Evolutionary conservation across 768 basidiomycete species (phyloP).

Genomic region (Brasilioporus rufonigricans): DNA sequence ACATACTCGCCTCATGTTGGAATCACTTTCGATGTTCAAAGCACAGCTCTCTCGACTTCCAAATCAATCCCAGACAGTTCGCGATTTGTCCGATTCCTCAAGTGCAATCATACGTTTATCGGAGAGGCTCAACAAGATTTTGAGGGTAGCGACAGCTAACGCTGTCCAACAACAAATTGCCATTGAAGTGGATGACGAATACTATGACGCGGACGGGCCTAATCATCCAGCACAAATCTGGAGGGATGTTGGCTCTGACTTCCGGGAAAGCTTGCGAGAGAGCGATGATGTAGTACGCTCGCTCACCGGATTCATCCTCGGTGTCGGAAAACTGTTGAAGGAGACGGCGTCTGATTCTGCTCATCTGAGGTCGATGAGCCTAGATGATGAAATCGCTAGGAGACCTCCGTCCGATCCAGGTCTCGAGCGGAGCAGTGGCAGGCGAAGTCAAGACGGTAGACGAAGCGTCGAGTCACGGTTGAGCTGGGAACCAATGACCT

Average conservation of each 20-base stretch:
- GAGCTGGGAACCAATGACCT: slow-evolving; percentile 41
- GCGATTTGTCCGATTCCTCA: slow-evolving; percentile 60
- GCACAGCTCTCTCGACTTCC: slow-evolving; percentile 58
- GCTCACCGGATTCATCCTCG: slow-evolving; percentile 73
- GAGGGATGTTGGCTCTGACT: slow-evolving; percentile 68
- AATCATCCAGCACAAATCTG: slow-evolving; percentile 56
- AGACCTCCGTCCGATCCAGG: slow-evolving; percentile 33
- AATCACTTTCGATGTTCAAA: slow-evolving; percentile 70
- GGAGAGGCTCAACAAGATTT: slow-evolving; percentile 62
- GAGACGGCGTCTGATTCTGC: slow-evolving; percentile 43
- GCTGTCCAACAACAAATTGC: slow-evolving; percentile 76
- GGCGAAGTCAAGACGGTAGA: slow-evolving; percentile 55
- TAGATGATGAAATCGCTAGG: slow-evolving; percentile 48
- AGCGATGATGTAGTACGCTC: slow-evolving; percentile 80
- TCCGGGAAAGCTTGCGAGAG: slow-evolving; percentile 64
- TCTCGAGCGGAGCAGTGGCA: slow-evolving; percentile 39
- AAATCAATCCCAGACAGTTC: slow-evolving; percentile 39
- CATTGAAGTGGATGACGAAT: slow-evolving; percentile 62
- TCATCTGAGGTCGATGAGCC: slow-evolving; percentile 50
- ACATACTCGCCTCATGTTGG: slow-evolving; percentile 68
- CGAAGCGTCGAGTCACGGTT: slow-evolving; percentile 48
- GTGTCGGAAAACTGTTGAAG: slow-evolving; percentile 65
- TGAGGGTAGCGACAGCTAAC: slow-evolving; percentile 52
- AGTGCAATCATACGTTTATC: slow-evolving; percentile 61
- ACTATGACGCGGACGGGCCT: slow-evolving; percentile 19